Percentiles rank a stretch among this genome's conserved stretches.
Conservation (phyloP, 2,329 filamentous ascomycete species). For the Alternaria postmessia region DNA sequence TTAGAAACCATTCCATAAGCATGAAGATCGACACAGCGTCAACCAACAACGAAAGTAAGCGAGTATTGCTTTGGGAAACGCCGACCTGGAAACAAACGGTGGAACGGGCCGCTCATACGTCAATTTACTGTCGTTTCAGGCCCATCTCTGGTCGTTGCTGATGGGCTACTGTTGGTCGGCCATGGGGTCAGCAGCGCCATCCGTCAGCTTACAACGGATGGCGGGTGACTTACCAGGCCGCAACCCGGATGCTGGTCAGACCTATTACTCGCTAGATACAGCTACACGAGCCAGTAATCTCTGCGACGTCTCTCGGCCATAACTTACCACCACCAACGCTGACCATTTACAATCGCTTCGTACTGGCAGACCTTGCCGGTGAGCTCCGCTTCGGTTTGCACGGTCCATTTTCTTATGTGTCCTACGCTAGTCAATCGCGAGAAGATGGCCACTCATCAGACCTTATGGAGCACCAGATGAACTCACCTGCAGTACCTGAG, state of each 20-base stretch:
- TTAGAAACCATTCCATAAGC: not conserved
- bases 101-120: not conserved
- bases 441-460: not conserved
- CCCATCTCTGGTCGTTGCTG: not conserved
- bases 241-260: not conserved
- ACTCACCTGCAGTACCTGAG: not conserved
- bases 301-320: not conserved
- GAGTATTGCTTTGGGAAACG: not conserved
- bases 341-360: not conserved
- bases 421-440: not conserved
- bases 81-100: not conserved
- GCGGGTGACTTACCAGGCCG: not conserved
- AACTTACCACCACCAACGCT: not conserved
- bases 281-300: not conserved
- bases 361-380: not conserved
- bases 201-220: slow-evolving; percentile 4
- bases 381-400: not conserved
- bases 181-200: not conserved
- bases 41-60: not conserved
- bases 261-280: not conserved
- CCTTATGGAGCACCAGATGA: not conserved
- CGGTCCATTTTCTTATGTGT: not conserved
- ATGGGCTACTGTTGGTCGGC: not conserved
- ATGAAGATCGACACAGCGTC: not conserved
- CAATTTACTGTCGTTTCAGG: too few relatives aligned